These are phyloP conservation scores for Skeletonema grethae DNA, from an alignment of 108 stramenopile species.

Conservation along the genomic window DNA sequence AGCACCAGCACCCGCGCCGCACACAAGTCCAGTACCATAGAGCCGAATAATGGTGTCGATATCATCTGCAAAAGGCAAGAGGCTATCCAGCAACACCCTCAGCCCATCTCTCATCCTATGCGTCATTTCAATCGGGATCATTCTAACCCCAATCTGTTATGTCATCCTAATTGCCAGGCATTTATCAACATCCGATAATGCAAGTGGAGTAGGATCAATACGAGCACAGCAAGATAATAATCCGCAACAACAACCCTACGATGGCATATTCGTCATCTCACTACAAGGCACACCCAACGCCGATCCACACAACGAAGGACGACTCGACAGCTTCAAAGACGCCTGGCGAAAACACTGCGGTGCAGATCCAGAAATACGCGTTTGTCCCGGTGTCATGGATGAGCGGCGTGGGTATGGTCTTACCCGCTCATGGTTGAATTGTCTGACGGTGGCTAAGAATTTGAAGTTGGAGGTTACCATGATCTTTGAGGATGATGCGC, in stretches of 20 bases:
- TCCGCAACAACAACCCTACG: not conserved
- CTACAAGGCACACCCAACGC: not conserved
- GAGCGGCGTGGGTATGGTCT: constrained; percentile 20
- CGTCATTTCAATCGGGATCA: too few species aligned
- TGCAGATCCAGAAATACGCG: not conserved
- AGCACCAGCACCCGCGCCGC: too few species aligned
- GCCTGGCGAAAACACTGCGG: not conserved
- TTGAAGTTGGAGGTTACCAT: constrained; percentile 14
- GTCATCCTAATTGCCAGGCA: too few species aligned
- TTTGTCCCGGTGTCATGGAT: constrained; percentile 16
- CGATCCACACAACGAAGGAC: not conserved
- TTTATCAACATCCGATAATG: too few species aligned
- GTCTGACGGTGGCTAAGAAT: constrained; percentile 8
- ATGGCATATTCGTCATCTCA: constrained; percentile 8
- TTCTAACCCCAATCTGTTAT: too few species aligned
- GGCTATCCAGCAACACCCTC: too few species aligned
- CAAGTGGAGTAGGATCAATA: too few species aligned
- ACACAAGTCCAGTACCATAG: too few species aligned
- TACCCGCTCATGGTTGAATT: constrained; percentile 15
- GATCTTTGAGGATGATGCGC: constrained; percentile 20
- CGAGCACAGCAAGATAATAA: too few species aligned
- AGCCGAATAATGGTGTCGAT: too few species aligned
- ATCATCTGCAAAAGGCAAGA: too few species aligned
- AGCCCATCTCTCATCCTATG: too few species aligned
- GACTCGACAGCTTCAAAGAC: not conserved